phyloP scores from a whole-genome alignment of 345 rosid species.

The Trapa incisa region DNA sequence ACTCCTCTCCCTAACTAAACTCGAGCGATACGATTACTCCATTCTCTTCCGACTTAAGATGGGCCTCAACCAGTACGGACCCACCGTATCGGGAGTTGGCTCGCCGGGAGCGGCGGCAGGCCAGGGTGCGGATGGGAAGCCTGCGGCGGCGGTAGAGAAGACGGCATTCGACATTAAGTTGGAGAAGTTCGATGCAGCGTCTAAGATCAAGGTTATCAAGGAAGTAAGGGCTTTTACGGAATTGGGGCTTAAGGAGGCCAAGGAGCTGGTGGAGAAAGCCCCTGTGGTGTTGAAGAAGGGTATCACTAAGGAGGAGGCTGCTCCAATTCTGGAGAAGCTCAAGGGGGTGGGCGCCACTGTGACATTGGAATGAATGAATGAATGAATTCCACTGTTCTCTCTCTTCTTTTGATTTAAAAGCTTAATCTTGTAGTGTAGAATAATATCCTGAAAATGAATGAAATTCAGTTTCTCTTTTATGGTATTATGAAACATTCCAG shows the following conservation, averaged over 20 bases:
- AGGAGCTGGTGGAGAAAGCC: slow-evolving; percentile 75
- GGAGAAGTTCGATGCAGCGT: slow-evolving; percentile 55
- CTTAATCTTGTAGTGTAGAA: slow-evolving; percentile 3
- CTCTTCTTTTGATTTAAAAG: not conserved
- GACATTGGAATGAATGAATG: slow-evolving; percentile 46
- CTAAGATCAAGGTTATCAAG: slow-evolving; percentile 27
- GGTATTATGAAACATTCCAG: not conserved
- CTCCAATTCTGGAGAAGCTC: slow-evolving; percentile 52
- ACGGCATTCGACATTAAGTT: slow-evolving; percentile 70
- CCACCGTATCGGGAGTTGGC: slow-evolving; percentile 25
- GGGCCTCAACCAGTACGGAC: slow-evolving; percentile 60
- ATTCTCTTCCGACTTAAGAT: slow-evolving; percentile 62
- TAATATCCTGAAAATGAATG: not conserved
- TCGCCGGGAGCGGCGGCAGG: slow-evolving; percentile 19
- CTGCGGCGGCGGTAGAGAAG: slow-evolving; percentile 51
- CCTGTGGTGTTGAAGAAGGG: slow-evolving; percentile 69
- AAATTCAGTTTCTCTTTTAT: not conserved
- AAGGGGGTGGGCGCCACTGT: slow-evolving; percentile 57
- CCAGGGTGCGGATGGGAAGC: slow-evolving; percentile 12
- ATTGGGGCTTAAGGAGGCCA: slow-evolving; percentile 78
- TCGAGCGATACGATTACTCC: slow-evolving; percentile 64
- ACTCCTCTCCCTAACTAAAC: slow-evolving; percentile 50
- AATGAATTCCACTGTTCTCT: not conserved
- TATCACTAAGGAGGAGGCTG: slow-evolving; percentile 53
- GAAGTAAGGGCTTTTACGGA: slow-evolving; percentile 73